Conservation (phyloP, 805 yeast species). For the Zygoascus ofunaensis region DNA sequence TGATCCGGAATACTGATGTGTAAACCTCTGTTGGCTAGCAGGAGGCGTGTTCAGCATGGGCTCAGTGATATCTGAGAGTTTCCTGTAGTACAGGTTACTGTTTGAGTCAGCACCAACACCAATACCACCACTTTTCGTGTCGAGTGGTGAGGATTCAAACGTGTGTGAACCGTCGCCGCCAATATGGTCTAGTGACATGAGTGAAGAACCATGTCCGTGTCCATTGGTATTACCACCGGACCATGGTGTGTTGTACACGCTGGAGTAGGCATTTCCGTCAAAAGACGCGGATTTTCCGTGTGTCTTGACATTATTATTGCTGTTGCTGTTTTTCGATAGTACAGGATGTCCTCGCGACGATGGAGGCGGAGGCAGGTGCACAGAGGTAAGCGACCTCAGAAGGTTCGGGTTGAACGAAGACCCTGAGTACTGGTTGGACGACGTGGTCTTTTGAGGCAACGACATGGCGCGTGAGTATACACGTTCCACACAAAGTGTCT, state of each 20-base stretch:
- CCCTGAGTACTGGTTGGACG: not conserved
- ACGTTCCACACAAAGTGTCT: too few relatives aligned
- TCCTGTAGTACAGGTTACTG: not conserved
- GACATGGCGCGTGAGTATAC: too few relatives aligned
- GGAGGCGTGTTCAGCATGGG: constrained; percentile 18
- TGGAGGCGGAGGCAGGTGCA: constrained; percentile 37
- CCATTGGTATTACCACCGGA: not conserved
- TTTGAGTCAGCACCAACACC: not conserved
- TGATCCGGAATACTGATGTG: not conserved
- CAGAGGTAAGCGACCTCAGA: constrained; percentile 28
- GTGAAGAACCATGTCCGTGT: not conserved
- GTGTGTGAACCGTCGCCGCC: not conserved
- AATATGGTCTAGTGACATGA: not conserved
- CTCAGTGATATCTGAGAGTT: constrained; percentile 11
- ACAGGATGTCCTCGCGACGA: constrained; percentile 14
- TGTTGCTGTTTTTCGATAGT: not conserved
- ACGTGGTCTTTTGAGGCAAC: not conserved
- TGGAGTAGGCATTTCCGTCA: constrained; percentile 2
- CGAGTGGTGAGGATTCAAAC: constrained; percentile 2
- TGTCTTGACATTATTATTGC: constrained; percentile 5
- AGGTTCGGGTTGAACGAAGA: constrained; percentile 3
- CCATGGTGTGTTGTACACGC: constrained; percentile 3
- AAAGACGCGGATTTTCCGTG: constrained; percentile 8
- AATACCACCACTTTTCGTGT: not conserved
- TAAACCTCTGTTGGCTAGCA: constrained; percentile 12